phyloP scores from a whole-genome alignment of 176 grass and related monocot genomes.

The Pontederia crassipes region DNA sequence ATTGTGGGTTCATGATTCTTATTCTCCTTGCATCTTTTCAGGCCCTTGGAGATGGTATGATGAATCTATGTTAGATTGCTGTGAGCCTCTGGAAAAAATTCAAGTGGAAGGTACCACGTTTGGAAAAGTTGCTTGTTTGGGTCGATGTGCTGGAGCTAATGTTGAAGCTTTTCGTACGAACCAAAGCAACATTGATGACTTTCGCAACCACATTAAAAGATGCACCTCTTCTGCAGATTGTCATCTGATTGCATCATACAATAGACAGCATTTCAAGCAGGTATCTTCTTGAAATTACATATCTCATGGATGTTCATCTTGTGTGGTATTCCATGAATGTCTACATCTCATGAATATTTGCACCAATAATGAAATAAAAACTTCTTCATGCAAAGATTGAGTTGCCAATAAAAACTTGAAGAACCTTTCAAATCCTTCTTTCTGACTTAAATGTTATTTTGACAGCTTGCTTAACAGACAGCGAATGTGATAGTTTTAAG shows the following conservation, averaged over 20 bases:
- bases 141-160: conserved; percentile 66
- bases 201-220: conserved; percentile 41
- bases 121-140: conserved; percentile 78
- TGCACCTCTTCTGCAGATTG: conserved; percentile 57
- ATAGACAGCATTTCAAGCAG: conserved; percentile 35
- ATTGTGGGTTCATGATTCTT: not conserved
- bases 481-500: too few species aligned
- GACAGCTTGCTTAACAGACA: too few species aligned
- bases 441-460: too few species aligned
- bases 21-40: conserved; percentile 8
- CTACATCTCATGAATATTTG: not conserved
- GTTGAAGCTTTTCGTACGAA: conserved; percentile 55
- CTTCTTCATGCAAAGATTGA: too few species aligned
- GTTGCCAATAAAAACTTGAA: too few species aligned
- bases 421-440: too few species aligned
- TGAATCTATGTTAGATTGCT: conserved; percentile 96
- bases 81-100: conserved; percentile 75
- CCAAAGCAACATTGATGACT: conserved; percentile 41
- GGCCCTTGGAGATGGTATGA: conserved; percentile 96
- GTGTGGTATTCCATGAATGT: not conserved
- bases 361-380: too few species aligned
- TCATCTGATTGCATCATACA: conserved; percentile 73
- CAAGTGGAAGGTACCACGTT: conserved; percentile 71
- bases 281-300: conserved; percentile 10
- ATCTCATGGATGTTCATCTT: not conserved